Base-by-base conservation (phyloP, 331 rosid species). In the Acacia concinna region DNA sequence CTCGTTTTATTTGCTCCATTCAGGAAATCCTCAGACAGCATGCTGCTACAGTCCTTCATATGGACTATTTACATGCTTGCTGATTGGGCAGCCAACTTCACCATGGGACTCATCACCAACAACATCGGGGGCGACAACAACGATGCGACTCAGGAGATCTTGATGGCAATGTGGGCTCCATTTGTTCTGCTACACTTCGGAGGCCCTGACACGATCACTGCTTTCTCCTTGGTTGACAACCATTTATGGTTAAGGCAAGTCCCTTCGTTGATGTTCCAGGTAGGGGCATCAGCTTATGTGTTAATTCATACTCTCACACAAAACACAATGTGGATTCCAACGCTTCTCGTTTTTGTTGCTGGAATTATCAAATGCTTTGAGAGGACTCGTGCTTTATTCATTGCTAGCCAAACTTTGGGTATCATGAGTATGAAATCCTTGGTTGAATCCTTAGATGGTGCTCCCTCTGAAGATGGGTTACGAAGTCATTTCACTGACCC, bases 61-160 rank as follows among this genome's bases (percentile, higher is more conserved):
- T 69, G 76, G 76, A 18, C 41, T 4, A 37, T 30, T 51, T 72
- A 49, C 76, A 2, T 43, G 23, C 54, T 70, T 18, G 76, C 65
- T 1, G 47, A 72, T 10, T 49, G 64, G 63, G 46, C 76, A 30
- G 64, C 76, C 25, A 47, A 20, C 64, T 71, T 30, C 27, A 6
- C 10, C 2, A 25, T 30, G 4, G 76, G 64, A 71, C 76, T 71
- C 31, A 31, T 71, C 76, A 14, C 52, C 6, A 13, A 13, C 20
- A 46, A 46, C 6, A 38, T 0, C 11, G n/a, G 0, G 2, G 21
- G 5, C 28, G 7, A 14, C 5, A 13, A n/a, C 4, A 8, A 11
- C 12, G 65, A 12, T 27, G 1, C 1, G 17, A 32, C 2, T 35
- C 18, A 65, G 23, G 40, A 31, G 1, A 65, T 1, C 25, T 2